Base-by-base conservation (phyloP, 345 rosid genomes). In the Raphanus raphanistrum region DNA sequence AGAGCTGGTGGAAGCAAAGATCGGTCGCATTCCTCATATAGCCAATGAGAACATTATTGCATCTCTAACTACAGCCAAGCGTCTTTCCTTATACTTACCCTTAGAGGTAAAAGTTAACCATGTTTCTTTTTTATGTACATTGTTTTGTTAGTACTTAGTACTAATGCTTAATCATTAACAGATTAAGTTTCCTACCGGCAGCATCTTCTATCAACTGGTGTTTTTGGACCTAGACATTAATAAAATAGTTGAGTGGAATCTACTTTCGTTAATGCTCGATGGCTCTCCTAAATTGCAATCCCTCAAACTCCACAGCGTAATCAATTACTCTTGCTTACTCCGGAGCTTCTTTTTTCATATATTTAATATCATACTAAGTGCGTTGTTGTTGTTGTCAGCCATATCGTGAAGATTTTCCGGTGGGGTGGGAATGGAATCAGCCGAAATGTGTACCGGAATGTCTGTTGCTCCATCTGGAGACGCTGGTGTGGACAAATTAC, bases 361-460 rank as follows among this genome's bases (percentile, higher is more conserved):
- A 11, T 43, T 0, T 50, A 6, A 15, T n/a, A 50, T 4, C 57
- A 50, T 50, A 50, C n/a, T n/a, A 5, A 50, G 5, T 50, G 57
- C 57, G 1, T 28, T 28, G 31, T 50, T 28, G 31, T 50, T 50
- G 57, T n/a, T 50, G 3, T 50, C 21, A 50, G 57, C 2, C 6
- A 50, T 50, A 5, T 50, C 0, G 1, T 5, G 3, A 50, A 50
- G 21, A n/a, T 0, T 45, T 0, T 65, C 17, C 2, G 16, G 31
- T 38, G 54, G n/a, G 5, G 0, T 1, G 38, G 26, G 3, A 27
- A n/a, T 71, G 66, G 75, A n/a, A 5, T 2, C n/a, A 41, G 15
- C 75, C 66, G 2, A 59, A 41, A 60, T 38, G 75, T 27, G 75
- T 15, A 27, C 75, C 75, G 5, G 58, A 59, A 13, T 71, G 58